phyloP scores from a whole-genome alignment of 805 yeast genomes.

The Wickerhamomyces bisporus region DNA sequence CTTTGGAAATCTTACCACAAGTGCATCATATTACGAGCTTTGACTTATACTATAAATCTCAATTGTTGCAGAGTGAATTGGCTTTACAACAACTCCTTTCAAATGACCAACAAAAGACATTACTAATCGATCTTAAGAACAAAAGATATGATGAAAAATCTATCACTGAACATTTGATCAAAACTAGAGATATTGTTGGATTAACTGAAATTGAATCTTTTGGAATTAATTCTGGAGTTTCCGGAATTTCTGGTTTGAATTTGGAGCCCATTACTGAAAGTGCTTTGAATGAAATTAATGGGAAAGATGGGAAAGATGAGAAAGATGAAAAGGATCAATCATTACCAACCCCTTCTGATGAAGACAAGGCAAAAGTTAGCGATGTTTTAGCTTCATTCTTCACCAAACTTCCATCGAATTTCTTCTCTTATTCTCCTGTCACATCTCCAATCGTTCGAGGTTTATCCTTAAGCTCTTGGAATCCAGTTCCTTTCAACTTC shows the following conservation, averaged over 20 bases:
- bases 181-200: slow-evolving; percentile 57
- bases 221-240: slow-evolving; percentile 40
- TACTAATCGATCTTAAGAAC: slow-evolving; percentile 43
- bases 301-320: no score
- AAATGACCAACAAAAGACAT: slow-evolving; percentile 19
- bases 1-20: slow-evolving; percentile 1
- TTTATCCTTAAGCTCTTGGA: slow-evolving; percentile 73
- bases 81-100: slow-evolving; percentile 24
- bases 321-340: slow-evolving; percentile 10
- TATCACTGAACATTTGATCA: slow-evolving; percentile 57
- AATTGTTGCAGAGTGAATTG: slow-evolving; percentile 7
- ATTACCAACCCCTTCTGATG: slow-evolving; percentile 22
- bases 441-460: slow-evolving; percentile 44
- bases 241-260: slow-evolving; percentile 39
- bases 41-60: neutral
- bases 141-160: slow-evolving; percentile 55
- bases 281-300: no score
- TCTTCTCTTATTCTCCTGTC: slow-evolving; percentile 9
- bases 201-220: slow-evolving; percentile 43
- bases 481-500: slow-evolving; percentile 69
- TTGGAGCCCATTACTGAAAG: slow-evolving; percentile 27
- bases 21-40: slow-evolving; percentile 1
- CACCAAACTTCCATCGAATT: slow-evolving; percentile 19
- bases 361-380: slow-evolving; percentile 16
- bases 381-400: slow-evolving; percentile 17